Base-by-base conservation (phyloP, 371 early-diverging fungal genomes). In the Encephalitozoon hellem region DNA sequence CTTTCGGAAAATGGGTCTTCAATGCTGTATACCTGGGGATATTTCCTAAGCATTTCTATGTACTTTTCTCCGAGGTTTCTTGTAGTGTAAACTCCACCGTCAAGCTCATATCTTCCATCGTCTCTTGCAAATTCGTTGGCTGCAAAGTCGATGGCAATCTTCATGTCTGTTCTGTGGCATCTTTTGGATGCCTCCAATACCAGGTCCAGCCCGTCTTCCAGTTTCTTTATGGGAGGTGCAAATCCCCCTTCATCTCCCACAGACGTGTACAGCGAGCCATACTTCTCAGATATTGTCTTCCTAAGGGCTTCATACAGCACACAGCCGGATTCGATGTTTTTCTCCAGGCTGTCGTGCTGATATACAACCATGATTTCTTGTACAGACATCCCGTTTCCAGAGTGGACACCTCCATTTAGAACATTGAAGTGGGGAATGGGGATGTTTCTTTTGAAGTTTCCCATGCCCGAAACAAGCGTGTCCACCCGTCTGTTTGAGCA, bases 231-330 rank as follows among this genome's bases (percentile, higher is more conserved):
- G 87, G 95, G 95, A 84, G 98, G 98, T 55, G 96, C 97, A 85
- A 96, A 97, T 76, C 98, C 98, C 84, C 98, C 98, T 88, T 97
- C 98, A 84, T 97, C 98, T 82, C 98, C 97, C 76, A 97, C 97
- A 84, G 93, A 92, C 84, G 92, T 94, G 82, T 93, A 89, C 80
- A 43, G 9, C 42, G 49, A 12, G 69, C 95, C 95, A 87, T 95
- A 96, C 89, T 95, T 92, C 83, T 87, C 85, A 89, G 93, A 93
- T 88, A 97, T 94, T 76, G 93, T 92, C 9, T 83, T 75, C 89
- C 95, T 95, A 68, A 97, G 87, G 80, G 87, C 78, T 86, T 93
- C 92, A 88, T 95, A 96, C 79, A 95, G 93, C 87, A 94, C 94
- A 55, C 90, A 87, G 5, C 75, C 83, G 9, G 12, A 53, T 39